Evolutionary conservation across 2,329 filamentous ascomycete genomes (phyloP).

Genomic region (Talaromyces sp.): DNA sequence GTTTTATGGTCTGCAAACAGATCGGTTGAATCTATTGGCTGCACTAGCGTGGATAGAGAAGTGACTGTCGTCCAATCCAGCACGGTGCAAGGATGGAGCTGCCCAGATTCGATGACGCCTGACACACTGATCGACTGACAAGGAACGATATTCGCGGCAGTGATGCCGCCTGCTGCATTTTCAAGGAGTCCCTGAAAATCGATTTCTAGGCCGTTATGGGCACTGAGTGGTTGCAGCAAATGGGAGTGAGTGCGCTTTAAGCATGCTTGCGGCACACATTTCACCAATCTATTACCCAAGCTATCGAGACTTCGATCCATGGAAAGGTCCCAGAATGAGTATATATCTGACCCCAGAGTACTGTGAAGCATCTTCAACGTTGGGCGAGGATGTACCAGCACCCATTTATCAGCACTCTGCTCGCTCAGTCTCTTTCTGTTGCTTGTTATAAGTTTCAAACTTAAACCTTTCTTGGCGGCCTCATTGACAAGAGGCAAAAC

Average conservation of each 20-base stretch:
- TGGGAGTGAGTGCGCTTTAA: background rate
- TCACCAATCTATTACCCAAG: background rate
- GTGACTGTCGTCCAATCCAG: background rate
- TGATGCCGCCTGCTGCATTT: too few species aligned
- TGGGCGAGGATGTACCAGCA: background rate
- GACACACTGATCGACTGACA: background rate
- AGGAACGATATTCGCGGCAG: too few species aligned
- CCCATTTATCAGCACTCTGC: background rate
- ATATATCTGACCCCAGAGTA: background rate
- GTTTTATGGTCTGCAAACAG: conserved; percentile 24
- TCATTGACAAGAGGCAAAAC: background rate
- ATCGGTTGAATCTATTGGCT: background rate
- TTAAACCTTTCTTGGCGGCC: background rate
- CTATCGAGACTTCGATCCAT: background rate
- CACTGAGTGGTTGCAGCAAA: background rate
- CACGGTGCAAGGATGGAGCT: background rate
- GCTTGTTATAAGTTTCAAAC: background rate
- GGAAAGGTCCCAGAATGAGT: background rate
- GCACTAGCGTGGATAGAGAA: background rate
- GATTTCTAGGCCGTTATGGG: too few species aligned
- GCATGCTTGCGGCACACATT: background rate
- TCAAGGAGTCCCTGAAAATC: too few species aligned
- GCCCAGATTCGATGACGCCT: background rate
- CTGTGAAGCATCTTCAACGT: background rate
- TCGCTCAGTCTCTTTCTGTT: background rate